Base-by-base conservation (phyloP, 352 stramenopile species). In the Phytophthora sp. region DNA sequence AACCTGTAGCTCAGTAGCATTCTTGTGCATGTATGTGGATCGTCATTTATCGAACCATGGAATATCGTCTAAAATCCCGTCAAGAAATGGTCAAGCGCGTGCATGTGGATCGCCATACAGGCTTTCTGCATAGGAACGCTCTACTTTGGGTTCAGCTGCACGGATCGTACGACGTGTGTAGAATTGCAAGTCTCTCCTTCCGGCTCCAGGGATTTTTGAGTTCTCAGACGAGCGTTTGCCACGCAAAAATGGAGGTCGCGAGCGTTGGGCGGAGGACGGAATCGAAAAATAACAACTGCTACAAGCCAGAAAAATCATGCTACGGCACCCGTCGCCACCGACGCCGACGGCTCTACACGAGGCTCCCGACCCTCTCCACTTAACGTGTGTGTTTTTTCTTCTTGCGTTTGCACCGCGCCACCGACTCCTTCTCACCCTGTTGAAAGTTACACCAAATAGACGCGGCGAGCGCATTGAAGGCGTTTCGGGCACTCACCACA, bases 341-440 rank as follows among this genome's bases (percentile, higher is more conserved):
- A 21, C 53, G 24, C 13, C 23, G 30, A 35, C 51, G 18, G 3
- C n/a, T n/a, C n/a, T 6, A 20, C 35, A 27, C 47, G 20, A 13
- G 13, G 15, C 26, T 30, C 27, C 29, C 13, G 16, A 9, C 20
- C 9, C 7, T 54, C 29, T 24, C 46, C 18, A 41, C 9, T 39
- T 56, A 30, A 44, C 29, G 29, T n/a, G 4, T n/a, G 29, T 33
- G 29, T 23, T 20, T 26, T 67, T 38, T 26, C 33, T 61, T 66
- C 51, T 54, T 70, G 62, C 54, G 45, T 68, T 58, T 59, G 51
- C 35, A 12, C n/a, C 12, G 30, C 9, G 16, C 47, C 24, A 64
- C 60, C 60, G 66, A 74, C 66, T 74, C 47, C 52, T 74, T 74
- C 66, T 65, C 42, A 36, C 38, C 57, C 31, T 36, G 53, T 13